Evolutionary conservation across 441 rosid genomes (phyloP), one percentile per base, ranked within the genome.

Genomic region (Hypseocharis bilobata): DNA sequence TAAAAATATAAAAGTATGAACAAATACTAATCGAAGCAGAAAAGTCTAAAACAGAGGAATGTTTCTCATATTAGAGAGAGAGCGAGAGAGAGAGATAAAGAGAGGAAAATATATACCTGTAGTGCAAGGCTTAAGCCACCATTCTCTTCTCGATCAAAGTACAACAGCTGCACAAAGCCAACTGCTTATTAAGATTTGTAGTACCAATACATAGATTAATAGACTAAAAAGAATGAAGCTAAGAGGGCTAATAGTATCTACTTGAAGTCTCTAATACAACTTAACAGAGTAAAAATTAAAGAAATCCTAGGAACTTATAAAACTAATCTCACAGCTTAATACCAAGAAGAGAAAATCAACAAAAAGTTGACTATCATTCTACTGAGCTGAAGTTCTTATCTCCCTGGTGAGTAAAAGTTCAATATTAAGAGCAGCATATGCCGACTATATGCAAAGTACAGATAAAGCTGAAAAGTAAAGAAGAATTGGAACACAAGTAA

Each of bases 61-160:
- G 17, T 55, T 16, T 23, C 8, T 8, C n/a, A 20, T 14, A 64
- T 6, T 27, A 28, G 0, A 19, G 30, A 28, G 28, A 51, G 26
- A 26, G 28, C 19, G 14, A 14, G 23, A n/a, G 40, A 36, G 45
- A 14, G 13, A 16, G 47, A 16, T n/a, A 17, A n/a, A n/a, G 49
- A 1, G 17, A 11, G 59, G 17, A 30, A 47, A 28, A 20, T 65
- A 57, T 29, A 45, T 82, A 92, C 98, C 97, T 88, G 98, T 62
- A 88, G 66, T 40, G 95, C 85, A 74, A 92, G 89, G 92, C 87
- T 87, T 68, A 92, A 72, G 71, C 98, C 96, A 60, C 86, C 80
- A 61, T 66, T 79, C 62, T 80, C 89, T 74, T 87, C 98, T 65
- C 59, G 87, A 70, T 92, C 98, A 76, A 90, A 92, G 71, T 87